phyloP scores from a whole-genome alignment of 2,329 filamentous ascomycete species.

The Colletotrichum tropicicola region DNA sequence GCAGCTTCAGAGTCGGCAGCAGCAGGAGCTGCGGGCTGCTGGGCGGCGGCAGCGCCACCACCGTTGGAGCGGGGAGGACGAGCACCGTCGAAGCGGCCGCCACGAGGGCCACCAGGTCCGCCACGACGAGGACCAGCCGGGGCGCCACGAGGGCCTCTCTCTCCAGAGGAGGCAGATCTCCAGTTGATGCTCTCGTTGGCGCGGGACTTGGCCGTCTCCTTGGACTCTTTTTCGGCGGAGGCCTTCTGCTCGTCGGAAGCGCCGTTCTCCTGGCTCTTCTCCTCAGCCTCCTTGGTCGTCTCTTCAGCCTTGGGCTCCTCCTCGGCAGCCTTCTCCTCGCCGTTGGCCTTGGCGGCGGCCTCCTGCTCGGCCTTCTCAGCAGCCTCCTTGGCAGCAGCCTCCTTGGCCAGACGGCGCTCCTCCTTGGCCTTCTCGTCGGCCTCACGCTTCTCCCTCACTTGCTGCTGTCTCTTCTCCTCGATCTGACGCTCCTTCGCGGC shows the following conservation, averaged over 20 bases:
- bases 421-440: conserved; percentile 87
- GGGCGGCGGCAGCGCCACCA: conserved; percentile 47
- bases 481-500: conserved; percentile 88
- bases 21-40: conserved; percentile 46
- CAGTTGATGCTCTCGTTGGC: conserved; percentile 68
- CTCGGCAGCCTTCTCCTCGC: conserved; percentile 41
- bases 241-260: conserved; percentile 58
- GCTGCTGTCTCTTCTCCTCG: conserved; percentile 84
- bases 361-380: conserved; percentile 54
- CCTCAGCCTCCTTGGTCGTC: conserved; percentile 39
- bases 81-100: conserved; percentile 54
- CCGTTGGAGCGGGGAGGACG: conserved; percentile 61
- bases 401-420: conserved; percentile 72
- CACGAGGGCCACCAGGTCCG: conserved; percentile 50
- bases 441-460: conserved; percentile 84
- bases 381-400: conserved; percentile 69
- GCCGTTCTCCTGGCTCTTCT: conserved; percentile 41
- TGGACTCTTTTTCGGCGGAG: conserved; percentile 49
- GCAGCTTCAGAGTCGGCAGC: conserved; percentile 39
- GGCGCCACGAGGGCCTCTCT: conserved; percentile 56
- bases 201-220: conserved; percentile 60
- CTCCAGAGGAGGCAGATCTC: conserved; percentile 61
- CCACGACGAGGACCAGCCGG: conserved; percentile 53
- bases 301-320: conserved; percentile 40
- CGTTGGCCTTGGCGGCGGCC: conserved; percentile 42